Conservation (phyloP, 139 green algal species). For the Diplosphaera chodatii region DNA sequence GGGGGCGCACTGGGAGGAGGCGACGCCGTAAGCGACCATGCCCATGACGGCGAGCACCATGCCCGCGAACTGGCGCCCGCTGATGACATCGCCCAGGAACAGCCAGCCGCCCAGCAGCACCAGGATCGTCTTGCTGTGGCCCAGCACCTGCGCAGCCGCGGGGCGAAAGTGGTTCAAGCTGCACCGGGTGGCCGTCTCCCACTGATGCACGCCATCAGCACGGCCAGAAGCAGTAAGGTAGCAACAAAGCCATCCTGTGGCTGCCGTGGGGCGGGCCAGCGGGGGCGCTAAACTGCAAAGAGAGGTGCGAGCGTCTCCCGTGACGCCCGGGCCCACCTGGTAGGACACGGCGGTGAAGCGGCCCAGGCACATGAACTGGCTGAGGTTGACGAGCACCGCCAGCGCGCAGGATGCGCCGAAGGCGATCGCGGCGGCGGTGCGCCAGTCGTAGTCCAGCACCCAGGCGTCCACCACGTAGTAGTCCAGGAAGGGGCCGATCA, state of each 20-base stretch:
- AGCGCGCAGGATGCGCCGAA: conserved; percentile 65
- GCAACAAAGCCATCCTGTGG: too few relatives aligned
- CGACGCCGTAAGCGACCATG: conserved; percentile 68
- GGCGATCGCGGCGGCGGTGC: conserved; percentile 23
- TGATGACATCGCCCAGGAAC: conserved; percentile 66
- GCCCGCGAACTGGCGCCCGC: conserved; percentile 48
- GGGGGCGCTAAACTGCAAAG: too few relatives aligned
- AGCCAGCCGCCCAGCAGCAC: conserved; percentile 71
- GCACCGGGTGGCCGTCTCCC: too few relatives aligned
- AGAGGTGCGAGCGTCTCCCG: too few relatives aligned
- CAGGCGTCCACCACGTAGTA: conserved; percentile 42
- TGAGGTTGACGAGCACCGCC: conserved; percentile 83
- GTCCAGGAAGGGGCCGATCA: conserved; percentile 73
- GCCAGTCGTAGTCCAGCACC: conserved; percentile 58
- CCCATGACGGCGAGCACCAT: conserved; percentile 69
- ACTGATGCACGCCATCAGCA: too few relatives aligned
- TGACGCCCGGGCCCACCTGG: conserved; percentile 63
- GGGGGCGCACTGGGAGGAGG: conserved; percentile 14
- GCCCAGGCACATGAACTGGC: conserved; percentile 91
- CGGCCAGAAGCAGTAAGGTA: too few relatives aligned
- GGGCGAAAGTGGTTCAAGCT: background rate
- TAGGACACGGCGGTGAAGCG: conserved; percentile 89
- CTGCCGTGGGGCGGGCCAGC: too few relatives aligned
- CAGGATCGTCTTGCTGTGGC: conserved; percentile 78
- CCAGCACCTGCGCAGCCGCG: conserved; percentile 58